phyloP scores from a whole-genome alignment of 306 rosid species.

The Prunus mira region DNA sequence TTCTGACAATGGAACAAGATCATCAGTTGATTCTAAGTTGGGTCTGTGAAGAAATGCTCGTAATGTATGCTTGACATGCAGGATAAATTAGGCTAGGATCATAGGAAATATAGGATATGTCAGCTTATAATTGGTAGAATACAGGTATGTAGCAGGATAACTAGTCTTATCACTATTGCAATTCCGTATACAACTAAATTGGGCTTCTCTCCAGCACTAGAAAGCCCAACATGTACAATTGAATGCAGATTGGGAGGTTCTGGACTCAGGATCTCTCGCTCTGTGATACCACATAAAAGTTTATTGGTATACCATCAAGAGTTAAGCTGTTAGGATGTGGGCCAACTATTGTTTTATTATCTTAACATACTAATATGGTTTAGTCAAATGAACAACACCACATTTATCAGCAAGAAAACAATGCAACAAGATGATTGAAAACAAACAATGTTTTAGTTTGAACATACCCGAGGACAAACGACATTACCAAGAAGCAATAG shows the following conservation, averaged over 20 bases:
- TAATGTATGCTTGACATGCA: background rate
- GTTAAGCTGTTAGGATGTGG: background rate
- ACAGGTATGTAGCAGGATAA: background rate
- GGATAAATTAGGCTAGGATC: background rate
- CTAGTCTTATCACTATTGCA: background rate
- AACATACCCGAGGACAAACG: conserved; percentile 26
- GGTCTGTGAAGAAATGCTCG: background rate
- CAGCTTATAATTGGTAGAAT: background rate
- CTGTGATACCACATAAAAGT: background rate
- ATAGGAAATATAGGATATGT: background rate
- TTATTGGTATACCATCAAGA: background rate
- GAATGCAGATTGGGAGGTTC: too few relatives aligned
- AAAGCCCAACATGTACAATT: too few relatives aligned
- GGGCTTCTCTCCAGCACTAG: too few relatives aligned
- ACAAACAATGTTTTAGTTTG: background rate
- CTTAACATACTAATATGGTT: background rate
- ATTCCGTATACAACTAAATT: background rate
- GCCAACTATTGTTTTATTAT: background rate
- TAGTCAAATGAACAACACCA: background rate
- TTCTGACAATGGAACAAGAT: background rate
- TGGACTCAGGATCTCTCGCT: background rate
- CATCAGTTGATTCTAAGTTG: background rate
- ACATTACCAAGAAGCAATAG: background rate
- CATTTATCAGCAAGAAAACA: background rate
- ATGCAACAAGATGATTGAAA: background rate